Percentiles rank a stretch among this genome's conserved stretches.
These are phyloP conservation scores for Xylaria flabelliformis DNA, from an alignment of 495 filamentous ascomycete genomes.

Conservation along the genomic window DNA sequence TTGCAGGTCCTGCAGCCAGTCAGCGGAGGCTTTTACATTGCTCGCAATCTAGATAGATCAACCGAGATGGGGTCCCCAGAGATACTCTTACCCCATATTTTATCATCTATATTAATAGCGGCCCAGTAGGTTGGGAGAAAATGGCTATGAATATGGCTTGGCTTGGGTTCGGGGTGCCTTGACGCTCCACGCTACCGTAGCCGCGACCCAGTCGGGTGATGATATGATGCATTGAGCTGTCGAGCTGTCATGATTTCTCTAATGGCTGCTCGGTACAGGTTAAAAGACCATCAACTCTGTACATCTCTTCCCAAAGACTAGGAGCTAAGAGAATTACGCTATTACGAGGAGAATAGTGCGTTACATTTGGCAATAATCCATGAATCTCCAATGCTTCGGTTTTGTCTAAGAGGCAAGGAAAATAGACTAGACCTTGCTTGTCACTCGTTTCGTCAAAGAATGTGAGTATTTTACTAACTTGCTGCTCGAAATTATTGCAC, in stretches of 20 bases:
- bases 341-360: background rate
- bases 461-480: background rate
- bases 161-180: conserved; percentile 5
- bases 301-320: background rate
- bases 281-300: background rate
- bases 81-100: background rate
- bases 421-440: background rate
- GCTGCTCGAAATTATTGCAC: background rate
- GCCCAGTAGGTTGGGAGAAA: background rate
- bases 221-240: background rate
- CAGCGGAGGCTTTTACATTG: background rate
- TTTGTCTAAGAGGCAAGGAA: background rate
- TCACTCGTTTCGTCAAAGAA: background rate
- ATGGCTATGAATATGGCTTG: background rate
- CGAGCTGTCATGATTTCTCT: background rate
- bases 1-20: background rate
- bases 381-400: background rate
- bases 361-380: background rate
- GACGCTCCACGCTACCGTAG: background rate
- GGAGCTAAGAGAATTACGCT: background rate
- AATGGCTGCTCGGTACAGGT: background rate
- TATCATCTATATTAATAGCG: conserved; percentile 12
- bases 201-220: background rate
- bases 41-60: conserved; percentile 12
- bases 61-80: background rate